phyloP scores from a whole-genome alignment of 441 rosid genomes.

The Metrosideros polymorpha region DNA sequence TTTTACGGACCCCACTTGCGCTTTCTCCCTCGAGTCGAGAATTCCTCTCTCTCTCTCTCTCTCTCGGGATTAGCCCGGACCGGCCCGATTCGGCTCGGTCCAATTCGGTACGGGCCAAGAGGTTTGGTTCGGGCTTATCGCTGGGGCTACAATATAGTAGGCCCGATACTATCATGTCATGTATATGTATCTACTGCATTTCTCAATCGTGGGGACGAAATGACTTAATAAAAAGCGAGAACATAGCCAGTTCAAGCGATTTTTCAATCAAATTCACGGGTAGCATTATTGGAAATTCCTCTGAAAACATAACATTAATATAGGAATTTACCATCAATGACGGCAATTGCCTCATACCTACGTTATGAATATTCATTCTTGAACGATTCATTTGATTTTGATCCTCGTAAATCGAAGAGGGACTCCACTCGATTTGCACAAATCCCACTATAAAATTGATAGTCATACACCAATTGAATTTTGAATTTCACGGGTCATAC shows the following conservation, averaged over 20 bases:
- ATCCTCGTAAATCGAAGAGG: not conserved
- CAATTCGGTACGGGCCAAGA: not conserved
- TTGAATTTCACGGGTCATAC: no score
- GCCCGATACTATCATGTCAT: not conserved
- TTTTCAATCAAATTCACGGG: not conserved
- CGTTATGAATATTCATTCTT: fast-evolving
- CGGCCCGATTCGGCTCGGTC: not conserved
- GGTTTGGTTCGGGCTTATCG: not conserved
- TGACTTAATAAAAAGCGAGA: no score
- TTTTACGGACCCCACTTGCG: fast-evolving
- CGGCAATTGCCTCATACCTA: not conserved
- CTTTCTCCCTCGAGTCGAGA: not conserved
- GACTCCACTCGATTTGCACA: not conserved
- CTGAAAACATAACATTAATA: not conserved
- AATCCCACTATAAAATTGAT: not conserved
- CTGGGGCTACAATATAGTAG: not conserved
- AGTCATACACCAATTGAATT: no score
- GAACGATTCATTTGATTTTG: not conserved
- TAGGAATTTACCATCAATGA: not conserved
- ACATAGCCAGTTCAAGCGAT: not conserved
- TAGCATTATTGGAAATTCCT: not conserved
- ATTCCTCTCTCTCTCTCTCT: no score
- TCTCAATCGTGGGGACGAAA: not conserved
- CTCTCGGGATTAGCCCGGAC: not conserved
- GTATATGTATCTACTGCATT: not conserved